A percentile compares a stretch with the other conserved stretches of the same genome.
phyloP scores from a whole-genome alignment of 306 rosid genomes.

The apple (Malus domestica) region DNA sequence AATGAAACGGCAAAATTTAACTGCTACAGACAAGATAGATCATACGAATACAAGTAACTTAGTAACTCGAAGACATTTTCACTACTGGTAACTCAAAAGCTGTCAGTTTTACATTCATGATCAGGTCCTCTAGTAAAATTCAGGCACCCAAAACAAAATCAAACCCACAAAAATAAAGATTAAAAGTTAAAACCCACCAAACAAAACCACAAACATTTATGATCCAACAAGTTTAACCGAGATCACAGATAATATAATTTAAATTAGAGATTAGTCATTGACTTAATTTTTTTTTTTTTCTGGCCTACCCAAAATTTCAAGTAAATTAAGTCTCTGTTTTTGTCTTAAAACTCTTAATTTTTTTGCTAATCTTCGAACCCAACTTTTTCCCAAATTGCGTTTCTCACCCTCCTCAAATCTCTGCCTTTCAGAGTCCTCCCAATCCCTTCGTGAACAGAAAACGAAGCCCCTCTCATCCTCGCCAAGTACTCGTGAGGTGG shows the following conservation, averaged over 20 bases:
- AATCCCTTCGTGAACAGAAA: constrained; percentile 84
- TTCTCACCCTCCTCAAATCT: constrained; percentile 72
- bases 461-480: constrained; percentile 68
- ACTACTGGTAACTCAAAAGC: not conserved
- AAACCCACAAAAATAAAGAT: not conserved
- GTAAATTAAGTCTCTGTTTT: not conserved
- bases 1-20: not conserved
- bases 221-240: not conserved
- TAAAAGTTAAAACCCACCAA: not conserved
- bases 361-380: constrained; percentile 55
- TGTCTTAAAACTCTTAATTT: not conserved
- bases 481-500: constrained; percentile 91
- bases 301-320: constrained; percentile 16
- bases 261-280: constrained; percentile 1
- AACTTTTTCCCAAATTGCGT: constrained; percentile 83
- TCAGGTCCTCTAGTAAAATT: constrained; percentile 32
- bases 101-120: not conserved
- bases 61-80: not conserved
- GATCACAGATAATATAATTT: not conserved
- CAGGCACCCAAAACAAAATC: constrained; percentile 22
- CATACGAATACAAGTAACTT: not conserved
- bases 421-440: constrained; percentile 93
- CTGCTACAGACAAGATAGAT: not conserved
- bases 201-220: not conserved
- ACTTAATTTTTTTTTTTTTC: not conserved